Conservation (phyloP, 1,284 basidiomycete species). For the Cystobasidium pallidum region DNA sequence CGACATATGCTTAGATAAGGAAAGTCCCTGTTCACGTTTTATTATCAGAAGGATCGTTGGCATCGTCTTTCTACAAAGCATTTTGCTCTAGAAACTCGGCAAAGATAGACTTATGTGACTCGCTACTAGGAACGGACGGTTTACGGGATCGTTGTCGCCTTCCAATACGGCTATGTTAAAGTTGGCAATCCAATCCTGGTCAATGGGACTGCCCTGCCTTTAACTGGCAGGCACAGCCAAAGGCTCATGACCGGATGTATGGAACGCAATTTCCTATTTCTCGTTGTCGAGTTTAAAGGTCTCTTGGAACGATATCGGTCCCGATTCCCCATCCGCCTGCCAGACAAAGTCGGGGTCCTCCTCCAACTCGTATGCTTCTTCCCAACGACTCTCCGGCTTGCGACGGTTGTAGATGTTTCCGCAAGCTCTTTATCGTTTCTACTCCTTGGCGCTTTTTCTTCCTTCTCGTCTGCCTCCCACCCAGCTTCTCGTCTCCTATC, state of each 20-base stretch:
- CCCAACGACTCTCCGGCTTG: slow-evolving; percentile 27
- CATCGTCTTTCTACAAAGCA: not conserved
- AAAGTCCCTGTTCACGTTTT: too few relatives aligned
- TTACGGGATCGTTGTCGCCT: not conserved
- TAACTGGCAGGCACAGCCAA: not conserved
- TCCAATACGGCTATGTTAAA: not conserved
- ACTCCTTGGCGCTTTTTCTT: not conserved
- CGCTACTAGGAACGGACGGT: not conserved
- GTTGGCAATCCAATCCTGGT: not conserved
- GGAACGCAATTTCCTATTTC: not conserved
- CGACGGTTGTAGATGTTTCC: not conserved
- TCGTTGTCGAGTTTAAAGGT: too few relatives aligned
- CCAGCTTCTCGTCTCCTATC: not conserved
- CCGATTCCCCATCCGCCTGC: not conserved
- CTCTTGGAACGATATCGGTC: not conserved
- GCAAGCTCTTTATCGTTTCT: not conserved
- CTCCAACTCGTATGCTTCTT: slow-evolving; percentile 28
- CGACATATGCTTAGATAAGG: not conserved
- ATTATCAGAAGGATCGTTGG: not conserved
- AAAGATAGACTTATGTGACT: slow-evolving; percentile 9
- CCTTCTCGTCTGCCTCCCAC: not conserved
- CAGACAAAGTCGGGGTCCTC: slow-evolving; percentile 18
- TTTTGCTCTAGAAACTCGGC: slow-evolving; percentile 4
- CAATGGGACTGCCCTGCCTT: not conserved
- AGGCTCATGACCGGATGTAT: not conserved